These are phyloP conservation scores for Alternaria gansuensis DNA, from an alignment of 2,329 filamentous ascomycete species.

Conservation along the genomic window DNA sequence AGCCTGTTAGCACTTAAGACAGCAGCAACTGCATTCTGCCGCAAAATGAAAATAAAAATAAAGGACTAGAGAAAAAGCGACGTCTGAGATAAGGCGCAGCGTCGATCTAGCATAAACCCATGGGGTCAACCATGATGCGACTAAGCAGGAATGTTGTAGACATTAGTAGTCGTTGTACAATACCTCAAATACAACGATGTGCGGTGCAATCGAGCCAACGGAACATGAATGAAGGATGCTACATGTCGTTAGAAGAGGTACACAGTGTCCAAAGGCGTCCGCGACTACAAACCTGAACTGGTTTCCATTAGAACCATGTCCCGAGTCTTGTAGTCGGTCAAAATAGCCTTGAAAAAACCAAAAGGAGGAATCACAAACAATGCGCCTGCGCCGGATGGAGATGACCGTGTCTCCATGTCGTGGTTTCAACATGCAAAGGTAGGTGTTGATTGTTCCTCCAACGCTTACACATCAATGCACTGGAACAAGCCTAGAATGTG, in stretches of 20 bases:
- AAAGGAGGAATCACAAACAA: not conserved
- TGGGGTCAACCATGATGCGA: conserved; percentile 1
- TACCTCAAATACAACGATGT: not conserved
- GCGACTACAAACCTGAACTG: not conserved
- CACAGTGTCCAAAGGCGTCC: not conserved
- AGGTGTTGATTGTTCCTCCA: not conserved
- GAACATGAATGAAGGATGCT: not conserved
- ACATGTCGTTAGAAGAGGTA: not conserved
- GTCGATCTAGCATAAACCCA: conserved; percentile 2
- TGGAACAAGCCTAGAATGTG: conserved; percentile 23
- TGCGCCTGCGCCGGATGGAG: conserved; percentile 1
- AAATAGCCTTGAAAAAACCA: not conserved
- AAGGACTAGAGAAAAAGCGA: not conserved
- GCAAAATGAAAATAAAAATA: not conserved
- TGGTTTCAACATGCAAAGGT: conserved; percentile 1
- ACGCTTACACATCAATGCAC: conserved; percentile 12
- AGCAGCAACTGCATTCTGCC: conserved; percentile 4
- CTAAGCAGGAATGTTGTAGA: not conserved
- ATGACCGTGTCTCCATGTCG: conserved; percentile 10
- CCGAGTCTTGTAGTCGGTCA: not conserved
- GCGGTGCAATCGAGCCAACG: not conserved
- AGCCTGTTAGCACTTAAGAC: conserved; percentile 4
- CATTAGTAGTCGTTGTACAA: not conserved
- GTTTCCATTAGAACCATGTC: not conserved
- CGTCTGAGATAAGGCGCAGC: conserved; percentile 2